Base-by-base conservation (phyloP, 257 asterid genomes). In the Knoxia roxburghii region DNA sequence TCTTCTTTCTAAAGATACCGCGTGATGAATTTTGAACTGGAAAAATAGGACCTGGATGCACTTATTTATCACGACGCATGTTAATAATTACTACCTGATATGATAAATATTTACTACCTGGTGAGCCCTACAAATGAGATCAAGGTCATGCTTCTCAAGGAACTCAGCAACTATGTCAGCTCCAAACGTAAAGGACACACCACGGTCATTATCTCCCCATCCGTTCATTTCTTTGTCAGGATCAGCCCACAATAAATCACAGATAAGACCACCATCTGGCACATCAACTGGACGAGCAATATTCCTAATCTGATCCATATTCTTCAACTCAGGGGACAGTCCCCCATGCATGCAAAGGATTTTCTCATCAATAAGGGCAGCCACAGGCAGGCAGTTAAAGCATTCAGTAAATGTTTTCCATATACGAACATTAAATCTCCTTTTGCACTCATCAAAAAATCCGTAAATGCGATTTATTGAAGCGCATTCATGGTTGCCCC, bases 401-500 rank as follows among this genome's bases (percentile, higher is more conserved):
- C 78, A 74, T 54, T 74, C 78, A 2, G 79, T 75, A 57, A 75
- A 75, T 37, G 67, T 57, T 56, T 69, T 75, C 79, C 79, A 75
- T 18, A 75, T n/a, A 30, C 79, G 79, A 13, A 75, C 79, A 69
- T 70, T 75, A 62, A 21, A 75, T 56, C 79, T 63, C 55, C 79
- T 75, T 63, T 75, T 75, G 68, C 79, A 75, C 56, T 75, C 79
- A 57, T 75, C 79, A 39, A 64, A 75, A 53, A 75, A 75, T n/a
- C 79, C 79, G 32, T 75, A 75, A 21, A 75, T 75, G 39, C 79
- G 79, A 64, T 75, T 75, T 50, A 75, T 75, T 4, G 79, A 69
- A 68, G 78, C 78, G 10, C 74, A 74, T 74, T 74, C 78, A 63
- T 74, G 78, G 71, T 75, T 75, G 54, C 79, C 79, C 46, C 79